Evolutionary conservation across 148 eudicot genomes (phyloP).

Genomic region (Camellia japonica): DNA sequence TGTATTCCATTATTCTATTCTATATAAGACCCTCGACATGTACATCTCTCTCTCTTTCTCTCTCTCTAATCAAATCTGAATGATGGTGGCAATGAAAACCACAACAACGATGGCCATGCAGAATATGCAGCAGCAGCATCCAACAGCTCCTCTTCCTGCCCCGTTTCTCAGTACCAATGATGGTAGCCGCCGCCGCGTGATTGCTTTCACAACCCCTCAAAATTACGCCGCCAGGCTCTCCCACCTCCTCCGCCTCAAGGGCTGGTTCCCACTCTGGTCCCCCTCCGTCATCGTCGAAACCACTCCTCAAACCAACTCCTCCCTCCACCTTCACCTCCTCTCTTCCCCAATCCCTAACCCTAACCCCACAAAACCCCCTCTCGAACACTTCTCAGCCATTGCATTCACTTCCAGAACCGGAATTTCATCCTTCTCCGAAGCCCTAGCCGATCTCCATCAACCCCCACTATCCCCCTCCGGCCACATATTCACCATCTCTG

Average conservation of each 20-base stretch:
- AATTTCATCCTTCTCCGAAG: slow-evolving; percentile 60
- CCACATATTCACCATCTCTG: slow-evolving; percentile 40
- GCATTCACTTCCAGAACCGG: slow-evolving; percentile 87
- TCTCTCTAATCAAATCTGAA: neutral
- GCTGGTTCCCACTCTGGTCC: slow-evolving; percentile 69
- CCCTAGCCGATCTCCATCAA: slow-evolving; percentile 21
- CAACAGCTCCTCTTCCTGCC: slow-evolving; percentile 5
- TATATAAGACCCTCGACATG: too few species aligned
- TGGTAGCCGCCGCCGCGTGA: slow-evolving; percentile 19
- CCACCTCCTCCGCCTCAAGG: slow-evolving; percentile 40
- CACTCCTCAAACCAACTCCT: slow-evolving; percentile 44
- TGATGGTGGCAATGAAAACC: neutral
- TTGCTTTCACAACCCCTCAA: slow-evolving; percentile 79
- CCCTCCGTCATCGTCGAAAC: slow-evolving; percentile 64
- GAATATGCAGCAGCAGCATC: neutral
- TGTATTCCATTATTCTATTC: too few species aligned
- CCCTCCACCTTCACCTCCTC: slow-evolving; percentile 30
- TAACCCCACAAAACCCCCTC: slow-evolving; percentile 23
- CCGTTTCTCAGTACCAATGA: neutral
- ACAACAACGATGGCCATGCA: neutral
- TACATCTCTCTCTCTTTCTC: too few species aligned
- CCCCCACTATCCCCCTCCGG: slow-evolving; percentile 36
- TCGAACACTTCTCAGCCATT: slow-evolving; percentile 57
- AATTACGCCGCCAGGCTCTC: slow-evolving; percentile 70
- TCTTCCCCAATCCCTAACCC: slow-evolving; percentile 18